Evolutionary conservation across 139 green algal species (phyloP), one percentile per base, ranked within the genome.

Genomic region (Limnomonas spitsbergensis): DNA sequence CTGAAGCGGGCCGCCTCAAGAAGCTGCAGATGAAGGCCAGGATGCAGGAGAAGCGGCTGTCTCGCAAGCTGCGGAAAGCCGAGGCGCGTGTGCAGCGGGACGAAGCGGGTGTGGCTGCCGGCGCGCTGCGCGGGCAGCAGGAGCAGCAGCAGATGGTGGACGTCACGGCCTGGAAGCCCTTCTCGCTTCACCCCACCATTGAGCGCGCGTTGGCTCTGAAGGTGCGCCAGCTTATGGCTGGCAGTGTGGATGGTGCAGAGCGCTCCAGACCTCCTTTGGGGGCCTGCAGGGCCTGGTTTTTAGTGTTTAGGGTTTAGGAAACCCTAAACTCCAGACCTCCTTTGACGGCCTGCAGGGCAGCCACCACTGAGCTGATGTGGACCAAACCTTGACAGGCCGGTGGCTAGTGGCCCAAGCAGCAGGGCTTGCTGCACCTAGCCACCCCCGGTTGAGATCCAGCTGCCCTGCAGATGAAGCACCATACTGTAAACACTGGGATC

Each of bases 91-190:
- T 38, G 31, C 6, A 37, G 66, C 14, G 61, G 66, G 34, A 14
- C 52, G 47, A 61, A 61, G 47, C 14, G 14, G 47, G 47, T 61
- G 47, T 29, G 14, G 47, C 14, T 29, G 20, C 20, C 14, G 20
- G 14, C 14, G 47, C 47, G 20, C 47, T 29, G 47, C 14, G n/a
- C 39, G 56, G 1, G 38, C 47, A n/a, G 56, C n/a, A 47, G 54
- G 34, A 61, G 78, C 73, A 75, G 52, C 40, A 35, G 35, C 34
- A 53, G 38, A 29, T 54, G 3, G 40, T 79, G 7, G 88, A 92
- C 77, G 79, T 89, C 80, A 56, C 34, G 27, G 86, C 82, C 0
- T 90, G 88, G 88, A 26, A 20, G 20, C 52, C 70, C 20, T 88
- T 85, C 40, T 76, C 68, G 27, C 77, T 92, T 61, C 81, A 89